Percentiles rank a stretch among this genome's conserved stretches.
These are phyloP conservation scores for Chaetoscypha palmicola DNA, from an alignment of 2,329 filamentous ascomycete species.

Conservation along the genomic window DNA sequence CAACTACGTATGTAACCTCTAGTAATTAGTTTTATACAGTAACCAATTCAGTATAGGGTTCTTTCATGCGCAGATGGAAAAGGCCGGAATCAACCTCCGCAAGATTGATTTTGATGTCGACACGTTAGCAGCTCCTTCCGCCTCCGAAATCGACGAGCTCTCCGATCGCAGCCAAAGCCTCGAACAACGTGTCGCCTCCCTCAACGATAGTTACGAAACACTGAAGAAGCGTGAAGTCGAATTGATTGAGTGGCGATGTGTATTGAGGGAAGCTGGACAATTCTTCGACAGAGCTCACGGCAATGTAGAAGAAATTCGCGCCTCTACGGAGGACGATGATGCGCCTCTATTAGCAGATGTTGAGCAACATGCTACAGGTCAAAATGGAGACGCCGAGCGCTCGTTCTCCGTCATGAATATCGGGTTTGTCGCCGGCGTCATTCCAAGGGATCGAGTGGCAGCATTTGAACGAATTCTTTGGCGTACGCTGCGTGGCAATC, in stretches of 20 bases:
- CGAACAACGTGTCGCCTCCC: conserved; percentile 80
- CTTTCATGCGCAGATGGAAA: conserved; percentile 94
- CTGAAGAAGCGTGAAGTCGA: conserved; percentile 97
- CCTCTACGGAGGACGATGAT: conserved; percentile 78
- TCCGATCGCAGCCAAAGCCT: conserved; percentile 86
- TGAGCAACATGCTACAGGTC: conserved; percentile 71
- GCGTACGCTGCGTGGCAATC: conserved; percentile 91
- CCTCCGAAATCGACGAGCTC: conserved; percentile 93
- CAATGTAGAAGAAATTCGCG: conserved; percentile 92
- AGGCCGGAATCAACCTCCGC: conserved; percentile 75
- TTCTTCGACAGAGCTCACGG: conserved; percentile 97
- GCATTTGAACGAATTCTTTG: conserved; percentile 97
- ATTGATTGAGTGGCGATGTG: conserved; percentile 97
- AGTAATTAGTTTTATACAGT: not conserved
- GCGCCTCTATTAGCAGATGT: conserved; percentile 89
- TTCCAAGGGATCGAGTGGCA: conserved; percentile 83
- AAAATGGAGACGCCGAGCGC: conserved; percentile 52
- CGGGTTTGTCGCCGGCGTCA: conserved; percentile 94
- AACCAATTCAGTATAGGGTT: conserved; percentile 53
- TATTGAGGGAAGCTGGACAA: conserved; percentile 87
- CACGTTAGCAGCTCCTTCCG: conserved; percentile 77
- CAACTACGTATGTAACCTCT: conserved; percentile 69
- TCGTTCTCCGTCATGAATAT: conserved; percentile 98
- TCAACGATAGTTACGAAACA: conserved; percentile 98
- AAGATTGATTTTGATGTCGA: conserved; percentile 88